Conservation (phyloP, 192 early-diverging fungal species). For the Umbelopsis ramanniana region DNA sequence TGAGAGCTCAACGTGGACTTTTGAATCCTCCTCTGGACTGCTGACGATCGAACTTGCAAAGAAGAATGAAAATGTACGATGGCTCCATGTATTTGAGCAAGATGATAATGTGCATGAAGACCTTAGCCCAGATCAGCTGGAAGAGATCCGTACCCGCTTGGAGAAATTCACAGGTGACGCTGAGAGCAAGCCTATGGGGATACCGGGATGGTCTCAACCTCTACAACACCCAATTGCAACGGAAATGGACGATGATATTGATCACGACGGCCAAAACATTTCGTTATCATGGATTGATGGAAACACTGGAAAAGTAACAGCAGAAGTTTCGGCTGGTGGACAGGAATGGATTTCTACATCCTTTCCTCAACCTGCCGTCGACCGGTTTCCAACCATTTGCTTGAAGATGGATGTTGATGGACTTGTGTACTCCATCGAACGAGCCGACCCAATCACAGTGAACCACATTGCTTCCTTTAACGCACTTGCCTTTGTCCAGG, state of each 20-base stretch:
- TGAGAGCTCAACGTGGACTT: constrained; percentile 67
- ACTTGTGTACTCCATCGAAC: constrained; percentile 58
- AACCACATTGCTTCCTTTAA: constrained; percentile 64
- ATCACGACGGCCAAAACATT: constrained; percentile 48
- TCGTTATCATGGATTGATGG: constrained; percentile 53
- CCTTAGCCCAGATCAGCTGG: constrained; percentile 62
- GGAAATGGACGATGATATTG: constrained; percentile 53
- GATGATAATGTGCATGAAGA: constrained; percentile 66
- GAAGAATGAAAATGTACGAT: constrained; percentile 59
- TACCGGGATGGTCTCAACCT: constrained; percentile 30
- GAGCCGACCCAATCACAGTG: constrained; percentile 27
- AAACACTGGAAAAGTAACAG: constrained; percentile 40
- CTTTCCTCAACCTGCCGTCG: constrained; percentile 27
- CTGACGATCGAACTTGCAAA: constrained; percentile 70
- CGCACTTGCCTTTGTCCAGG: constrained; percentile 76
- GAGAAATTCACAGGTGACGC: constrained; percentile 63
- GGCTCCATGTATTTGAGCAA: constrained; percentile 67
- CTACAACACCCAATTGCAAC: constrained; percentile 39
- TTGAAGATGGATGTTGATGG: constrained; percentile 74
- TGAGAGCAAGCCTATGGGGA: constrained; percentile 29
- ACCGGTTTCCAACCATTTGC: constrained; percentile 51
- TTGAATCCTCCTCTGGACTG: constrained; percentile 58
- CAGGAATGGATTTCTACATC: constrained; percentile 67
- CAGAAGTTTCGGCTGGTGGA: constrained; percentile 49
- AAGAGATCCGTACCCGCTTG: constrained; percentile 58